Evolutionary conservation across 495 filamentous ascomycete genomes (phyloP).

Genomic region (Penicillium ochrochloron): DNA sequence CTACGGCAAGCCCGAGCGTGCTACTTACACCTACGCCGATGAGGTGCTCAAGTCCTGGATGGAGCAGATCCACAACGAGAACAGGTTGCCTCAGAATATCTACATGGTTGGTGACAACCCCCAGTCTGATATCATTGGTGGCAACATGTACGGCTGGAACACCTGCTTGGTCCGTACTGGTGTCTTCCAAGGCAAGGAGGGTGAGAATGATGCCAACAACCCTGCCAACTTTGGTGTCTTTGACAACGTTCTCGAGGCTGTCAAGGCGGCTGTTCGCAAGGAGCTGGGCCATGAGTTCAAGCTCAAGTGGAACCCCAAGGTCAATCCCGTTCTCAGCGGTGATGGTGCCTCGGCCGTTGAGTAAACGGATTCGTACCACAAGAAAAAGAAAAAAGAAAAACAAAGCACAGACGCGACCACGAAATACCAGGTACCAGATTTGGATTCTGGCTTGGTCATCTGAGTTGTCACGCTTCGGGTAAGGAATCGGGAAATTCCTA

Average conservation of each 20-base stretch:
- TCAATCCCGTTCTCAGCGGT: slow-evolving; percentile 68
- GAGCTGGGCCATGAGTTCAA: slow-evolving; percentile 62
- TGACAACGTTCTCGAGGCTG: slow-evolving; percentile 58
- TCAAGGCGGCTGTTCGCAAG: slow-evolving; percentile 57
- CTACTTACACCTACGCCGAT: slow-evolving; percentile 82
- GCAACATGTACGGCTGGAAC: slow-evolving; percentile 85
- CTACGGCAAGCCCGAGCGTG: slow-evolving; percentile 80
- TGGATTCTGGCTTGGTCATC: slow-evolving; percentile 3
- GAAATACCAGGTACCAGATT: slow-evolving; percentile 15
- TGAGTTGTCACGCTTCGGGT: slow-evolving; percentile 19
- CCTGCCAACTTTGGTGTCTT: slow-evolving; percentile 63
- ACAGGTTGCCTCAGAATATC: slow-evolving; percentile 69
- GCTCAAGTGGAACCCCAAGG: slow-evolving; percentile 60
- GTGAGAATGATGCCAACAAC: slow-evolving; percentile 61
- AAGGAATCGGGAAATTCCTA: slow-evolving; percentile 19
- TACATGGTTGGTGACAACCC: slow-evolving; percentile 88
- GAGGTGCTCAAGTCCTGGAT: slow-evolving; percentile 77
- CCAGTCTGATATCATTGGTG: slow-evolving; percentile 76
- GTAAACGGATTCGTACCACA: slow-evolving; percentile 35
- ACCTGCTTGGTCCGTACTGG: slow-evolving; percentile 69
- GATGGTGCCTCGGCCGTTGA: slow-evolving; percentile 58
- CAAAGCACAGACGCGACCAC: slow-evolving; percentile 15
- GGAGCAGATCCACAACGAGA: slow-evolving; percentile 74
- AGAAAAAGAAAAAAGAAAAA: background rate
- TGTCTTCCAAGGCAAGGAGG: slow-evolving; percentile 58